Evolutionary conservation across 2,329 filamentous ascomycete genomes (phyloP).

Genomic region (Sclerotinia sclerotiorum): DNA sequence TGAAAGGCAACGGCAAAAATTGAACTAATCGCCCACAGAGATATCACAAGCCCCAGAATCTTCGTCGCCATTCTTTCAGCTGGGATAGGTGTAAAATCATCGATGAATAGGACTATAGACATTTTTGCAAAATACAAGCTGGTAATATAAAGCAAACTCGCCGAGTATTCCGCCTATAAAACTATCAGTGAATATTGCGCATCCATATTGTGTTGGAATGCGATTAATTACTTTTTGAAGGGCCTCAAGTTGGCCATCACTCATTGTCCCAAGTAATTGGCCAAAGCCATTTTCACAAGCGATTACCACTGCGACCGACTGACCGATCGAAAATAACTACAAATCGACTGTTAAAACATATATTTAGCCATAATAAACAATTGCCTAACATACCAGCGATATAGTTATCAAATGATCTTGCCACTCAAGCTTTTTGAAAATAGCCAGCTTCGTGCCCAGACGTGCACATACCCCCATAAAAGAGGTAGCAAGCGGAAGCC

Average conservation of each 20-base stretch:
- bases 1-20: slow-evolving; percentile 17
- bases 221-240: slow-evolving; percentile 15
- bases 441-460: neutral
- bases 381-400: slow-evolving; percentile 1
- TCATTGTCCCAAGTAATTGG: neutral
- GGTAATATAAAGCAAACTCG: neutral
- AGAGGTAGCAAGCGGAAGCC: slow-evolving; percentile 1
- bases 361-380: neutral
- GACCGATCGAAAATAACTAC: slow-evolving; percentile 12
- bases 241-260: neutral
- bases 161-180: slow-evolving; percentile 9
- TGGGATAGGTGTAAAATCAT: slow-evolving; percentile 1
- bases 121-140: slow-evolving; percentile 21
- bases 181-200: neutral
- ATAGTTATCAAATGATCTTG: slow-evolving; percentile 12
- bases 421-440: slow-evolving; percentile 3
- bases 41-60: slow-evolving; percentile 4
- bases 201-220: neutral
- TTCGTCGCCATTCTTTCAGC: neutral
- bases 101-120: neutral
- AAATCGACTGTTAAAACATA: neutral
- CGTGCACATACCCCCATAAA: slow-evolving; percentile 1
- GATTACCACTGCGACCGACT: slow-evolving; percentile 18
- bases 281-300: slow-evolving; percentile 22
- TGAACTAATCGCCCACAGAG: slow-evolving; percentile 19